Conservation (phyloP, 257 asterid genomes). For the Scutellaria barbata region DNA sequence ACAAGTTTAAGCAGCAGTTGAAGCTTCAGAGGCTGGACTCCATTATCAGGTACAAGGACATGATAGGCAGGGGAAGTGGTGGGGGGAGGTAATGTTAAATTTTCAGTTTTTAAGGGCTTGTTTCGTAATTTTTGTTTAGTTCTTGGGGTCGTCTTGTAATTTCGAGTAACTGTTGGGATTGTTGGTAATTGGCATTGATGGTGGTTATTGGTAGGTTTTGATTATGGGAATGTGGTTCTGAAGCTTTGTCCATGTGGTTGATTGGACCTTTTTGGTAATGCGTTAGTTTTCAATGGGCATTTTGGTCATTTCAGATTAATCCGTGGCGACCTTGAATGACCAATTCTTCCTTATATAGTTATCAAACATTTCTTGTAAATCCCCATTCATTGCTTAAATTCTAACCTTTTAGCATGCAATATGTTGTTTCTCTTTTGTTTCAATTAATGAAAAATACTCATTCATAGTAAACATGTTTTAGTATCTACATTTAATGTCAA, state of each 20-base stretch:
- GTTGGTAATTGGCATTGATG: neutral
- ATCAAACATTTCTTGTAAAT: conserved; percentile 12
- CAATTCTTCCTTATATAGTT: neutral
- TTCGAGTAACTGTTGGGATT: conserved; percentile 9
- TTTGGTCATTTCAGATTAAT: conserved; percentile 45
- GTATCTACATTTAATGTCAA: too few relatives aligned
- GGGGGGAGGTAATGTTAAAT: conserved; percentile 42
- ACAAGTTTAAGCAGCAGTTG: conserved; percentile 79
- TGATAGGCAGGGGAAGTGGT: conserved; percentile 62
- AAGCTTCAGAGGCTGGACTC: conserved; percentile 85
- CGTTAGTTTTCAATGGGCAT: conserved; percentile 41
- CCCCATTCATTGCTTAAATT: conserved; percentile 4
- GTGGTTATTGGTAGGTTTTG: conserved; percentile 25
- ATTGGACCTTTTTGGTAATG: conserved; percentile 37
- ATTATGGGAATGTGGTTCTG: conserved; percentile 39
- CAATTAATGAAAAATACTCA: too few relatives aligned
- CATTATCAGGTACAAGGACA: conserved; percentile 72
- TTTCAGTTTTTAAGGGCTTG: conserved; percentile 20
- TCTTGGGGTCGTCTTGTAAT: conserved; percentile 32
- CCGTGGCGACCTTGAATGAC: too few relatives aligned
- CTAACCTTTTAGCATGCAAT: neutral
- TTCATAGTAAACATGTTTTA: too few relatives aligned
- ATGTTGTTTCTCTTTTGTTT: neutral
- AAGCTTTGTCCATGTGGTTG: conserved; percentile 37
- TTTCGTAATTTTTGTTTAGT: conserved; percentile 39